Percentiles rank a stretch among this genome's conserved stretches.
Evolutionary conservation across 108 stramenopile species (phyloP).

Genomic region (Halocafeteria seosinensis): DNA sequence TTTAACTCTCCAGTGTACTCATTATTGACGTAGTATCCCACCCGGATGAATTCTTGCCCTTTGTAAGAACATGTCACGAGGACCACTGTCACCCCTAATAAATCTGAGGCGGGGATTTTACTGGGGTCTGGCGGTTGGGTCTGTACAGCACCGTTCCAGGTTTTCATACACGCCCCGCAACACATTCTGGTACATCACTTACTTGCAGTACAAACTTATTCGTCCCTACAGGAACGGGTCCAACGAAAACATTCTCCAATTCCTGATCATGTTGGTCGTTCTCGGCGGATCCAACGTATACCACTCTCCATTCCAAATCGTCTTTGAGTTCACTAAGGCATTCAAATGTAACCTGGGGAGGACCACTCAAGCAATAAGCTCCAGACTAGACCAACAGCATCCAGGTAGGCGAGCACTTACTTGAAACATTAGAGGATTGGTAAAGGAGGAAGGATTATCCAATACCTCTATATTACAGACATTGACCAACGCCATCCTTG

Average conservation of each 20-base stretch:
- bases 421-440: too few relatives aligned
- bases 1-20: too few relatives aligned
- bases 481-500: not conserved
- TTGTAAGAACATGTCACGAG: slow-evolving; percentile 81
- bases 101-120: slow-evolving; percentile 56
- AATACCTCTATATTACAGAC: not conserved
- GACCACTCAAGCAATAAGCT: too few relatives aligned
- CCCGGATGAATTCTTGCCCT: slow-evolving; percentile 78
- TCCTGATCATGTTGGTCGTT: slow-evolving; percentile 67
- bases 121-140: slow-evolving; percentile 68
- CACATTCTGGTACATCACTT: not conserved
- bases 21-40: slow-evolving; percentile 99
- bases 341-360: too few relatives aligned
- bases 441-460: not conserved
- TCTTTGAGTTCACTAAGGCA: too few relatives aligned
- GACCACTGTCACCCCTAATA: slow-evolving; percentile 91
- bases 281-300: slow-evolving; percentile 87
- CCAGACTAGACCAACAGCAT: too few relatives aligned
- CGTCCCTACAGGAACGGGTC: slow-evolving; percentile 79
- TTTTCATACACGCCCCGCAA: not conserved
- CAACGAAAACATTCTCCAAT: slow-evolving; percentile 83
- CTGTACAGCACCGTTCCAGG: slow-evolving; percentile 8
- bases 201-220: slow-evolving; percentile 59
- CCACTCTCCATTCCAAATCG: slow-evolving; percentile 82
- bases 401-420: too few relatives aligned